A percentile compares a stretch with the other conserved stretches of the same genome.
phyloP scores from a whole-genome alignment of 805 yeast species.

The Kodamaea laetipori region DNA sequence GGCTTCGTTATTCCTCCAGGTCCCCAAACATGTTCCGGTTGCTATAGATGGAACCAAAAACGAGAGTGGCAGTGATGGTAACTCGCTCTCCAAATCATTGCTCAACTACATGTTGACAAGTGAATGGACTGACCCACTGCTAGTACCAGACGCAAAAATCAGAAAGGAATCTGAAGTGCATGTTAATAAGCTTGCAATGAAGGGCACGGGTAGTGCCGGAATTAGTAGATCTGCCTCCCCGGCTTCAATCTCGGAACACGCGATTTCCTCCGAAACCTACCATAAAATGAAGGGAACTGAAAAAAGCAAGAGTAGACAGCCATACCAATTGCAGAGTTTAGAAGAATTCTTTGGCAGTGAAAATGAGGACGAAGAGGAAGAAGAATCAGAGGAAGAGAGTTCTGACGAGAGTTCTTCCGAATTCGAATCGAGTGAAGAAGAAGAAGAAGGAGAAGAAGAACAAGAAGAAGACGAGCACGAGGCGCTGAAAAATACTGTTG shows the following conservation, averaged over 20 bases:
- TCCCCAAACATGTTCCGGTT: conserved; percentile 68
- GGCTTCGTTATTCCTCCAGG: conserved; percentile 71
- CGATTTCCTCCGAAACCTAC: conserved; percentile 26
- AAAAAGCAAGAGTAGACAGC: conserved; percentile 23
- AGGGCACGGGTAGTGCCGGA: conserved; percentile 4
- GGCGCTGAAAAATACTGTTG: conserved; percentile 22
- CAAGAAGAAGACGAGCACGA: conserved; percentile 23
- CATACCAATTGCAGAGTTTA: conserved; percentile 69
- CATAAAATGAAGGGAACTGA: conserved; percentile 4
- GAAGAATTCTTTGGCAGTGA: conserved; percentile 77
- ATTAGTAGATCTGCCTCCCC: conserved; percentile 23
- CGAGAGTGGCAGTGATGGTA: background rate
- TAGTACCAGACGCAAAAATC: conserved; percentile 32
- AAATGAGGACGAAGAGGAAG: conserved; percentile 20
- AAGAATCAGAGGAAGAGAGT: conserved; percentile 16
- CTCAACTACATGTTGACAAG: conserved; percentile 1
- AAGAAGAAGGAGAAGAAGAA: conserved; percentile 21
- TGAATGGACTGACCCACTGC: conserved; percentile 47
- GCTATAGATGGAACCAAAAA: conserved; percentile 14
- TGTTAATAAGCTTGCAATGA: conserved; percentile 15
- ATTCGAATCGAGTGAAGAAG: conserved; percentile 17
- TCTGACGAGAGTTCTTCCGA: conserved; percentile 16
- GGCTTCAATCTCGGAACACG: conserved; percentile 21
- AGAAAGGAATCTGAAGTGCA: conserved; percentile 28
- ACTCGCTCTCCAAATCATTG: conserved; percentile 1